Evolutionary conservation across 345 rosid genomes (phyloP).

Genomic region (Populus euphratica): DNA sequence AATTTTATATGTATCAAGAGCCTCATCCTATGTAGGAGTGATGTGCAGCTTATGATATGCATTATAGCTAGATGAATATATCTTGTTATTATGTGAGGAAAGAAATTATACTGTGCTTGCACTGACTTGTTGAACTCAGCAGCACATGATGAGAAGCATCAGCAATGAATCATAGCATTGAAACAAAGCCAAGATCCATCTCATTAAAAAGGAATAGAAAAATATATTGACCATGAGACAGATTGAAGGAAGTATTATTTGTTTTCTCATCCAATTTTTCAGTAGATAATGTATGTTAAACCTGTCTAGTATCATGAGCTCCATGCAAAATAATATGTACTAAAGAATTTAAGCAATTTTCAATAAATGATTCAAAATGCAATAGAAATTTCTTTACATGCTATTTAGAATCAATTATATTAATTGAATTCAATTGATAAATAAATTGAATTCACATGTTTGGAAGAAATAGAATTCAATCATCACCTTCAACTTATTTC

Average conservation of each 20-base stretch:
- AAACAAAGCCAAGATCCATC: not conserved
- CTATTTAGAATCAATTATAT: too few species aligned
- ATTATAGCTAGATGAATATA: not conserved
- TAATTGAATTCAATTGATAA: too few species aligned
- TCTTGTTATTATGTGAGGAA: not conserved
- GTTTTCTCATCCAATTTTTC: not conserved
- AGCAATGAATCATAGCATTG: not conserved
- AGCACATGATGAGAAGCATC: not conserved
- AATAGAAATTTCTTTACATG: not conserved
- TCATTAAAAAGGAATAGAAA: not conserved
- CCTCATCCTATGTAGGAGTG: not conserved
- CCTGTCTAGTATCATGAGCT: not conserved
- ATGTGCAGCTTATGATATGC: not conserved
- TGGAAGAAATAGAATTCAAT: too few species aligned
- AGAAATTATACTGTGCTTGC: not conserved
- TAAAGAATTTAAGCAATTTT: not conserved
- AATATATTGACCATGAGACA: not conserved
- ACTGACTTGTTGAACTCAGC: not conserved
- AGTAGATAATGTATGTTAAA: not conserved
- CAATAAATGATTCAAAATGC: not conserved
- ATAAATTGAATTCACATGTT: too few species aligned
- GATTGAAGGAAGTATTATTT: not conserved
- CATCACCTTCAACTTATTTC: too few species aligned
- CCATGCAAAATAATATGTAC: not conserved
- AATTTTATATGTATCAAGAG: not conserved